A percentile compares a stretch with the other conserved stretches of the same genome.
These are phyloP conservation scores for Trypanosoma cruzi DNA, from an alignment of 208 protist genomes.

Conservation along the genomic window DNA sequence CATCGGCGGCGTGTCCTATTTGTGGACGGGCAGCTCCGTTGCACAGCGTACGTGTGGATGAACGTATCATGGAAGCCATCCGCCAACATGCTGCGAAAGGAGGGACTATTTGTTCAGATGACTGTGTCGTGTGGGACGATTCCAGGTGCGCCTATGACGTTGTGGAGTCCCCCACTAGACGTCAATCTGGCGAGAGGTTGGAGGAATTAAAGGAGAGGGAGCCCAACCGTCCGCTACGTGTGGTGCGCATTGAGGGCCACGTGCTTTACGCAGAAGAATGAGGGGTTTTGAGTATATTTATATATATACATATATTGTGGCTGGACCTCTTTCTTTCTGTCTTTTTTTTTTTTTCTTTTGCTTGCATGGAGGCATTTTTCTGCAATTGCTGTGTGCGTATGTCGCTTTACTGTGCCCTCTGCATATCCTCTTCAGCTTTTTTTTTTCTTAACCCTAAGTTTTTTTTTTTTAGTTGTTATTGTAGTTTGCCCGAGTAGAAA, in stretches of 20 bases:
- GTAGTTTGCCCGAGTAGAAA: neutral
- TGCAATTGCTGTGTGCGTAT: no score
- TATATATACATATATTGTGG: no score
- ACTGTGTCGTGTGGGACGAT: constrained; percentile 28
- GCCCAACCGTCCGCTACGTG: constrained; percentile 24
- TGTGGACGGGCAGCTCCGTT: constrained; percentile 41
- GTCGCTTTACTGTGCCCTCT: neutral
- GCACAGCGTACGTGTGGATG: constrained; percentile 50
- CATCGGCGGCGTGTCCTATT: constrained; percentile 41
- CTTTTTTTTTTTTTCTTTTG: constrained; percentile 16
- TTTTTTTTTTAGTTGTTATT: no score
- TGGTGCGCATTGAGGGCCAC: constrained; percentile 64
- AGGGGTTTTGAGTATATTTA: no score
- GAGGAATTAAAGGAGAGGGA: no score
- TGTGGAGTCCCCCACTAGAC: neutral
- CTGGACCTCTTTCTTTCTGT: neutral
- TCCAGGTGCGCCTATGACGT: constrained; percentile 7
- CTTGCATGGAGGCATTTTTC: no score
- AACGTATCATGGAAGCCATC: constrained; percentile 39
- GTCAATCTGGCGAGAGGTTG: constrained; percentile 13
- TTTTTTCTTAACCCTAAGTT: no score
- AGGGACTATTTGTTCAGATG: neutral
- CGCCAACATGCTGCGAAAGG: constrained; percentile 6
- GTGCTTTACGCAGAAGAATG: constrained; percentile 53
- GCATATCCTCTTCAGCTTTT: constrained; percentile 1